Evolutionary conservation across 352 stramenopile genomes (phyloP).

Genomic region (Phytophthora constricta): DNA sequence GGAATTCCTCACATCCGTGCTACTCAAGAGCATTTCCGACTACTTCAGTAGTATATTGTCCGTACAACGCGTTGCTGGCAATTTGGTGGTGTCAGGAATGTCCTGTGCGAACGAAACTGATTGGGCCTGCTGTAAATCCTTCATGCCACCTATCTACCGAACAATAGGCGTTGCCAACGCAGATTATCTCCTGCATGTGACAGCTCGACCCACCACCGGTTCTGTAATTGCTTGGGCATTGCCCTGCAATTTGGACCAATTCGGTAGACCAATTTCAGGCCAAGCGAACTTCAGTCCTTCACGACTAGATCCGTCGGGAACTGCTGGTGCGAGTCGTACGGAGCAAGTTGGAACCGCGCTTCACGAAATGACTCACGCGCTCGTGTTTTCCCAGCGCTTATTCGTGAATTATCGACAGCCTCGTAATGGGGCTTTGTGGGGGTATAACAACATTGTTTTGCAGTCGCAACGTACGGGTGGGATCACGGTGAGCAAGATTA

Average conservation of each 20-base stretch:
- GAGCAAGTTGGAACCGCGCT: conserved; percentile 78
- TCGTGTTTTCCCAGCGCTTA: conserved; percentile 73
- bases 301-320: conserved; percentile 52
- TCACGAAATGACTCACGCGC: conserved; percentile 85
- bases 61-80: conserved; percentile 71
- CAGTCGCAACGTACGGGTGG: conserved; percentile 51
- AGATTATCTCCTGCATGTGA: conserved; percentile 85
- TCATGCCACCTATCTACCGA: conserved; percentile 57
- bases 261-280: conserved; percentile 75
- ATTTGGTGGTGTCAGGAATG: conserved; percentile 68
- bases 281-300: conserved; percentile 84
- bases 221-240: conserved; percentile 80
- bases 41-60: conserved; percentile 71
- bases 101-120: conserved; percentile 44
- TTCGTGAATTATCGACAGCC: conserved; percentile 74
- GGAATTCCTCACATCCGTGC: conserved; percentile 70
- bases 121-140: conserved; percentile 71
- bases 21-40: conserved; percentile 66
- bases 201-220: conserved; percentile 69
- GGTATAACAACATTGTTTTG: conserved; percentile 70
- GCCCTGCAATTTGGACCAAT: conserved; percentile 84
- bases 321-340: conserved; percentile 44
- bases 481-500: conserved; percentile 74
- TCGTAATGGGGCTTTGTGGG: conserved; percentile 61
- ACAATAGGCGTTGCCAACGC: conserved; percentile 63